phyloP scores from a whole-genome alignment of 148 eudicot genomes.

The Mesembryanthemum crystallinum region DNA sequence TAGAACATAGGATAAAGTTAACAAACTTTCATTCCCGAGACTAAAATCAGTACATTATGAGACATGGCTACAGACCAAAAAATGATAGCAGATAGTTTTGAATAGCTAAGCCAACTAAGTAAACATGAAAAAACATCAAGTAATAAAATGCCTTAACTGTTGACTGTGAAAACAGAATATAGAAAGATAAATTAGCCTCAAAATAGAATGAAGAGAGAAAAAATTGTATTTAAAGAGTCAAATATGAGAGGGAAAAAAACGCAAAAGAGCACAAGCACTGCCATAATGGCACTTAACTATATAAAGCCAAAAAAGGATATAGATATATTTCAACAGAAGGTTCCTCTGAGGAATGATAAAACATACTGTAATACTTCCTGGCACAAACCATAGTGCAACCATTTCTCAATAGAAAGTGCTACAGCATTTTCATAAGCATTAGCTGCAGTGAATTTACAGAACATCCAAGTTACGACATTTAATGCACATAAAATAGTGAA shows the following conservation, averaged over 20 bases:
- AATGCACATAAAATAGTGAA: background rate
- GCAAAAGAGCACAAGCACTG: background rate
- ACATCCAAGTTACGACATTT: background rate
- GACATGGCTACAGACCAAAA: too few relatives aligned
- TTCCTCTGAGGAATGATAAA: conserved; percentile 77
- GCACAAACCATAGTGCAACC: conserved; percentile 81
- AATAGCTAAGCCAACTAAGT: background rate
- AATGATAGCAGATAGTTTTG: background rate
- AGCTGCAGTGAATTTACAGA: conserved; percentile 36
- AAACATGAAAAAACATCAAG: background rate
- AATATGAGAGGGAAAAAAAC: background rate
- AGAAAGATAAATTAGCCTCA: too few relatives aligned
- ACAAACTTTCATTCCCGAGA: too few relatives aligned
- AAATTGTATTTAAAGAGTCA: background rate
- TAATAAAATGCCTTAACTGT: too few relatives aligned
- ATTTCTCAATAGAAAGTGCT: conserved; percentile 72
- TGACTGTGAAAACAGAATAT: too few relatives aligned
- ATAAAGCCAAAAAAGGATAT: conserved; percentile 67
- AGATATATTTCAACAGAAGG: conserved; percentile 79
- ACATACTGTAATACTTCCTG: conserved; percentile 78
- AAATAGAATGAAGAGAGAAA: background rate
- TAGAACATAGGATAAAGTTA: too few relatives aligned
- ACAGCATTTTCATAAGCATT: conserved; percentile 45
- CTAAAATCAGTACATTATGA: too few relatives aligned
- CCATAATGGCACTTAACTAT: background rate